Evolutionary conservation across 2,329 filamentous ascomycete species (phyloP).

Genomic region (Elsinoe ampelina): DNA sequence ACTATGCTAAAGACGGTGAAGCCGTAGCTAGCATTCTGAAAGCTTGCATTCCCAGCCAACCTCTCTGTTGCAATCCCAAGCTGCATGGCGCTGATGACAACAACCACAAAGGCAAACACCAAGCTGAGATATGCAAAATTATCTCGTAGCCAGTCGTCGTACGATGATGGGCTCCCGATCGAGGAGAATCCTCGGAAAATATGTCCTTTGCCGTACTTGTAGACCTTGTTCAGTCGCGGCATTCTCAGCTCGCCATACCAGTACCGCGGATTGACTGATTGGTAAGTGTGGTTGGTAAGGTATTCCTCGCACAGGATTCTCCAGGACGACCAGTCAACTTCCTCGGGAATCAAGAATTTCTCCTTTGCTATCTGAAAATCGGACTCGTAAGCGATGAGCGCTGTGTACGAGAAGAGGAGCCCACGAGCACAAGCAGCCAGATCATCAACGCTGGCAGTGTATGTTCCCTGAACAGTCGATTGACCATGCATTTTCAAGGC

Average conservation of each 20-base stretch:
- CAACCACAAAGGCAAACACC: constrained; percentile 7
- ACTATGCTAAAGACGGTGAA: constrained; percentile 42
- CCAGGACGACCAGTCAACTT: constrained; percentile 14
- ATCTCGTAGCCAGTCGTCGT: constrained; percentile 14
- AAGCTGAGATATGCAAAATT: constrained; percentile 13
- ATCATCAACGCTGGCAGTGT: not conserved
- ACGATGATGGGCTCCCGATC: not conserved
- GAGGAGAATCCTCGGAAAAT: constrained; percentile 13
- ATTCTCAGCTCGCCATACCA: constrained; percentile 19
- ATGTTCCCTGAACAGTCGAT: not conserved
- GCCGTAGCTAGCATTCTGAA: constrained; percentile 38
- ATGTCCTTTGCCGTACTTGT: constrained; percentile 8
- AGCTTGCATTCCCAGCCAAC: constrained; percentile 27
- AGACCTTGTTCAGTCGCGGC: constrained; percentile 16
- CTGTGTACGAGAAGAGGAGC: constrained; percentile 16
- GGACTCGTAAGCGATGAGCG: constrained; percentile 13
- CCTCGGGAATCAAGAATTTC: constrained; percentile 8
- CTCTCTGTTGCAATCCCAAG: constrained; percentile 23
- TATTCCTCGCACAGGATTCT: not conserved
- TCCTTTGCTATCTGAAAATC: constrained; percentile 17
- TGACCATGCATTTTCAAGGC: not conserved
- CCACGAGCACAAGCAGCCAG: constrained; percentile 12
- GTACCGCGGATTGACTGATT: constrained; percentile 15
- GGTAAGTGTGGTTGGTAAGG: constrained; percentile 4
- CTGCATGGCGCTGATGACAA: constrained; percentile 16